These are phyloP conservation scores for Coemansia sp. DNA, from an alignment of 192 early-diverging fungal genomes.

Conservation along the genomic window DNA sequence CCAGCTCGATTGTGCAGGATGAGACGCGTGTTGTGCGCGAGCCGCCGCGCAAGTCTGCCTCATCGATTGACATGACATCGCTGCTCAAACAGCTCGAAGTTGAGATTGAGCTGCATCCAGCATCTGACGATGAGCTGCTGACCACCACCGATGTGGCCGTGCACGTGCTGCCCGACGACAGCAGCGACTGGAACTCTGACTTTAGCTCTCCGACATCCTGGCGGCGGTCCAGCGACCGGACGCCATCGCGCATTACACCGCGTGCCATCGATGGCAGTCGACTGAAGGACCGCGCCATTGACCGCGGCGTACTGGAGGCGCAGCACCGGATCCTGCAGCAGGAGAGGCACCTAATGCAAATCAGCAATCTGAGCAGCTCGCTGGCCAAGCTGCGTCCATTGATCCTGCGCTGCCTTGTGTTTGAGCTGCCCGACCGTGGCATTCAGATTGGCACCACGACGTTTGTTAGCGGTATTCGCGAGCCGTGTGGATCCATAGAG, in stretches of 20 bases:
- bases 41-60: slow-evolving; percentile 39
- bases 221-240: slow-evolving; percentile 44
- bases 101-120: slow-evolving; percentile 32
- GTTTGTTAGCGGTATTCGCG: slow-evolving; percentile 43
- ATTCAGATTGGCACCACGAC: slow-evolving; percentile 43
- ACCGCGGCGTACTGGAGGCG: slow-evolving; percentile 51
- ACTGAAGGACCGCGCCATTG: slow-evolving; percentile 52
- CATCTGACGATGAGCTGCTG: slow-evolving; percentile 42
- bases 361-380: slow-evolving; percentile 40
- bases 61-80: slow-evolving; percentile 32
- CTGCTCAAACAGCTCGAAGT: slow-evolving; percentile 28
- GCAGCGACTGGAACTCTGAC: slow-evolving; percentile 58
- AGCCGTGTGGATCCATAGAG: slow-evolving; percentile 50
- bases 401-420: slow-evolving; percentile 51
- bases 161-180: slow-evolving; percentile 49
- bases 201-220: slow-evolving; percentile 56
- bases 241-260: slow-evolving; percentile 26
- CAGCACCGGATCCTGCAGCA: slow-evolving; percentile 53
- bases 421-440: slow-evolving; percentile 53
- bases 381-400: slow-evolving; percentile 46
- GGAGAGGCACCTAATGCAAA: slow-evolving; percentile 49
- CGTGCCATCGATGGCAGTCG: slow-evolving; percentile 34
- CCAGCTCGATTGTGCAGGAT: not conserved
- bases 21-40: not conserved
- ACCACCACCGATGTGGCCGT: slow-evolving; percentile 29